Evolutionary conservation across 495 filamentous ascomycete genomes (phyloP).

Genomic region (Talaromyces thailandensis): DNA sequence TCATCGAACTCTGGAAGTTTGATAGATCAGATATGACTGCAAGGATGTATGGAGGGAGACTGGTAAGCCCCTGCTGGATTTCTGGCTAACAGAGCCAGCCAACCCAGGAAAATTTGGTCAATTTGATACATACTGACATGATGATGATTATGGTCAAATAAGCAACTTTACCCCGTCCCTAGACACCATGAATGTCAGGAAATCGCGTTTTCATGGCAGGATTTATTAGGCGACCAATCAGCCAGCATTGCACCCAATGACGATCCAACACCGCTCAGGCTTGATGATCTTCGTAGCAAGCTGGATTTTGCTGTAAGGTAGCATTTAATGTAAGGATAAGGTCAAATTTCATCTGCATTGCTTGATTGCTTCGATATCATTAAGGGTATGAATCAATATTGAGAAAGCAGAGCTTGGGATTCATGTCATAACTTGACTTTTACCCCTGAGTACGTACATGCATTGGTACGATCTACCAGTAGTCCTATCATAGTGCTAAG

Average conservation of each 20-base stretch:
- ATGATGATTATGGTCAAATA: background rate
- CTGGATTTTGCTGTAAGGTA: background rate
- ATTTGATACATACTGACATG: too few species aligned
- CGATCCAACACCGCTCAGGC: background rate
- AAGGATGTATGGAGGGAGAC: background rate
- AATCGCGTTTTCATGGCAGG: background rate
- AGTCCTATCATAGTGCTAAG: too few species aligned
- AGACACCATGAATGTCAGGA: background rate
- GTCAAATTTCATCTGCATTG: too few species aligned
- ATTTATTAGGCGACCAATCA: background rate
- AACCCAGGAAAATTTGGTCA: too few species aligned
- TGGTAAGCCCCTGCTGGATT: background rate
- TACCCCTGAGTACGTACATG: too few species aligned
- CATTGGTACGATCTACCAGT: too few species aligned
- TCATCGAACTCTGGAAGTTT: background rate
- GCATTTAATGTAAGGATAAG: background rate
- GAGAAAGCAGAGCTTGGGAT: too few species aligned
- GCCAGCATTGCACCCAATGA: background rate
- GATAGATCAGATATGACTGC: background rate
- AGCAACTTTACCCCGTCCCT: background rate
- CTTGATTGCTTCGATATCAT: too few species aligned
- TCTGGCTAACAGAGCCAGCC: too few species aligned
- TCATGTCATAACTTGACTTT: too few species aligned
- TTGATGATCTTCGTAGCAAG: background rate
- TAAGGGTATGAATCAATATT: too few species aligned